Percentiles rank a stretch among this genome's conserved stretches.
Conservation (phyloP, 139 green algal species). For the Chlamydomonas schloesseri region DNA sequence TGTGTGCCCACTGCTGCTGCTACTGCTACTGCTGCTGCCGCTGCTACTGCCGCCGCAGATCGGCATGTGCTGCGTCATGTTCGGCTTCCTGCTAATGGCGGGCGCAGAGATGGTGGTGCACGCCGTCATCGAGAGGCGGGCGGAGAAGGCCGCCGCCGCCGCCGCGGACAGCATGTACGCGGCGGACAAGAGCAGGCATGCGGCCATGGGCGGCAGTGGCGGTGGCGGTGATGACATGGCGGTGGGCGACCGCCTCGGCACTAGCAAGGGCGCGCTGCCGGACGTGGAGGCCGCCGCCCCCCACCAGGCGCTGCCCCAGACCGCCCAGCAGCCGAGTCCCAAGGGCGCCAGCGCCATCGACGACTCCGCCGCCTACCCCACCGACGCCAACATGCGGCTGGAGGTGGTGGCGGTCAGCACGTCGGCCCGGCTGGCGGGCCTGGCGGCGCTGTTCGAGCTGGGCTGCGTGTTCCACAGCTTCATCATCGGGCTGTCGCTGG, state of each 20-base stretch:
- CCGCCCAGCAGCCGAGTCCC: too few relatives aligned
- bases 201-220: neutral
- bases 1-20: too few relatives aligned
- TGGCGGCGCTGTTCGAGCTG: slow-evolving; percentile 61
- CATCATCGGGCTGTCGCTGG: slow-evolving; percentile 23
- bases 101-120: slow-evolving; percentile 1
- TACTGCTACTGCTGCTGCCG: too few relatives aligned
- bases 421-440: neutral
- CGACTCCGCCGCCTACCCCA: too few relatives aligned
- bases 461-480: slow-evolving; percentile 62
- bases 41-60: too few relatives aligned
- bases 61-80: slow-evolving; percentile 2
- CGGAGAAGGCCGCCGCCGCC: neutral
- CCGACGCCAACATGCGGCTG: too few relatives aligned
- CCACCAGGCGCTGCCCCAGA: too few relatives aligned
- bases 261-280: too few relatives aligned
- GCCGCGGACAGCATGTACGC: neutral
- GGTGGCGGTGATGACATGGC: neutral
- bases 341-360: too few relatives aligned
- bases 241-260: too few relatives aligned
- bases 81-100: slow-evolving; percentile 36
- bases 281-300: neutral
- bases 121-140: neutral
- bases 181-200: neutral
- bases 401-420: too few relatives aligned